Evolutionary conservation across 2,329 filamentous ascomycete genomes (phyloP).

Genomic region (Penicillium brevicompactum): DNA sequence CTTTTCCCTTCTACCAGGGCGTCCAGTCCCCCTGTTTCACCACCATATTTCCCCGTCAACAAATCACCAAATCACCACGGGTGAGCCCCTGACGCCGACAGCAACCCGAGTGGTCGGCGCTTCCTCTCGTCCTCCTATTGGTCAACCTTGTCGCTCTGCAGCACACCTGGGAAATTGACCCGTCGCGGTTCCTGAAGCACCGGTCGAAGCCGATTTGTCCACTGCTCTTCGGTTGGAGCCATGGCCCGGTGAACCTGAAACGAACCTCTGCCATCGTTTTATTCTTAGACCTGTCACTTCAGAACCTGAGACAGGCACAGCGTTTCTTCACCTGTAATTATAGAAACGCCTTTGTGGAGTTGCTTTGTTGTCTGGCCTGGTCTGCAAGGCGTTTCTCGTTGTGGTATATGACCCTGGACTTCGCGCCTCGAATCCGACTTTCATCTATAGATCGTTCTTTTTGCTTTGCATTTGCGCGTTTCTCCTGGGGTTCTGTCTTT

Average conservation of each 20-base stretch:
- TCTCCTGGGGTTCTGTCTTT: constrained; percentile 4
- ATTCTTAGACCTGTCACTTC: constrained; percentile 28
- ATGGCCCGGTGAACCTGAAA: constrained; percentile 18
- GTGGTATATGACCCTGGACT: constrained; percentile 1
- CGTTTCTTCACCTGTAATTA: constrained; percentile 19
- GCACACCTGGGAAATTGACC: constrained; percentile 16
- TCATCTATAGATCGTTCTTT: constrained; percentile 8
- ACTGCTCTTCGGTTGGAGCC: not conserved
- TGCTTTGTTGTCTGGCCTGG: constrained; percentile 13
- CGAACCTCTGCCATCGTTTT: constrained; percentile 11
- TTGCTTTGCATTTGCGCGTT: constrained; percentile 9
- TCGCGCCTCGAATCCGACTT: not conserved
- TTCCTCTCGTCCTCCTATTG: constrained; percentile 21
- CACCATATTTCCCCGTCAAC: not conserved
- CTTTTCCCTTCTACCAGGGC: not conserved
- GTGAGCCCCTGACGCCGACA: constrained; percentile 17
- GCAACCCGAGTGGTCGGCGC: constrained; percentile 18
- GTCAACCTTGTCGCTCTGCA: constrained; percentile 20
- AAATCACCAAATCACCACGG: constrained; percentile 13
- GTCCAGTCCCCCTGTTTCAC: not conserved
- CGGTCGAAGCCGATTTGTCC: constrained; percentile 7
- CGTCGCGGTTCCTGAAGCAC: constrained; percentile 26
- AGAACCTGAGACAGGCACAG: constrained; percentile 24
- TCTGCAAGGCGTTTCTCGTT: not conserved
- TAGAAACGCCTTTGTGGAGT: constrained; percentile 21